These are phyloP conservation scores for Tylopilus orsonianus DNA, from an alignment of 1,284 basidiomycete genomes.

Conservation along the genomic window DNA sequence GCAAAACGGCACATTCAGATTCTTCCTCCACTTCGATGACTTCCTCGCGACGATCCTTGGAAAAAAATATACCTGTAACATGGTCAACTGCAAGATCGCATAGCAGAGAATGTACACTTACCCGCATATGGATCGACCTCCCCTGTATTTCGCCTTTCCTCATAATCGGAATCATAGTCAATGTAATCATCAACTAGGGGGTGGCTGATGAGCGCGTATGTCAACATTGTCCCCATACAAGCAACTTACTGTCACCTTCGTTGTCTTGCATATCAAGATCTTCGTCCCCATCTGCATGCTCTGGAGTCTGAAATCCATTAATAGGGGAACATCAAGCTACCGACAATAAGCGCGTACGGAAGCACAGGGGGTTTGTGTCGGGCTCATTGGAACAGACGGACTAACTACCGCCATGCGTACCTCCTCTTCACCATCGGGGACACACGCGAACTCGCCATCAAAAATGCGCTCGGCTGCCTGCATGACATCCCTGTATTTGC, in stretches of 20 bases:
- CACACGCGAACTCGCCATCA: conserved; percentile 76
- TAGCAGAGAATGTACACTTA: conserved; percentile 27
- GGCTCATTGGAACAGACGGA: conserved; percentile 24
- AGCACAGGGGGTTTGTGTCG: conserved; percentile 29
- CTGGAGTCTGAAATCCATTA: conserved; percentile 50
- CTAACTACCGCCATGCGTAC: conserved; percentile 29
- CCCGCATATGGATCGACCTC: conserved; percentile 86
- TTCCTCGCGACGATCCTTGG: conserved; percentile 83
- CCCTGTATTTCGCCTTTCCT: conserved; percentile 42
- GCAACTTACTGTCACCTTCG: conserved; percentile 51
- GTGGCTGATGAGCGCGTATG: conserved; percentile 11
- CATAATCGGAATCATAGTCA: conserved; percentile 79
- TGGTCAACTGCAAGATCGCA: conserved; percentile 12
- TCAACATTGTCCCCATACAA: background rate
- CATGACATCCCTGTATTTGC: conserved; percentile 81
- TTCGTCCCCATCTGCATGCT: conserved; percentile 42
- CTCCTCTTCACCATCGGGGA: conserved; percentile 53
- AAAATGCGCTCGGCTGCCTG: conserved; percentile 84
- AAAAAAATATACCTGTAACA: conserved; percentile 79
- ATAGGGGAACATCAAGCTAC: background rate
- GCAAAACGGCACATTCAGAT: conserved; percentile 53
- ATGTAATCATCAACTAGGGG: conserved; percentile 53
- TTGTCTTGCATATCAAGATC: conserved; percentile 49
- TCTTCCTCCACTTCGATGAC: conserved; percentile 85
- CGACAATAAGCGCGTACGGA: conserved; percentile 22